Evolutionary conservation across 305 asterid genomes (phyloP).

Genomic region (Caryopteris hybrid): DNA sequence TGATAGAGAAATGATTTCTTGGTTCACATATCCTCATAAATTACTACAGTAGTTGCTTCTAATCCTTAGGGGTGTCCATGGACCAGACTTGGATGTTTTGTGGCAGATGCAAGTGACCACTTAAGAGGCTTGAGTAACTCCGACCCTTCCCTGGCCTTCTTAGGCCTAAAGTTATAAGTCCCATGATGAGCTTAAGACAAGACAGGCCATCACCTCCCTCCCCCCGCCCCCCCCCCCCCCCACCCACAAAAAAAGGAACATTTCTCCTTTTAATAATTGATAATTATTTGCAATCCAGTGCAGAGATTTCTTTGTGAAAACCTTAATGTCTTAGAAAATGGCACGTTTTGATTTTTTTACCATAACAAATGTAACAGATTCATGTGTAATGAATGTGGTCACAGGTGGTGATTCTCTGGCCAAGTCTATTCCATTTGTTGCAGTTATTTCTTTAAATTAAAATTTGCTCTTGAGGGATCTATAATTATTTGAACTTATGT

Average conservation of each 20-base stretch:
- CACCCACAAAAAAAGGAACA: no score
- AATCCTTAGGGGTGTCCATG: background rate
- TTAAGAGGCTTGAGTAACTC: background rate
- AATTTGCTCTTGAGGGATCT: background rate
- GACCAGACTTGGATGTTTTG: background rate
- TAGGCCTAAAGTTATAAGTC: no score
- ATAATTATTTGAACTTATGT: background rate
- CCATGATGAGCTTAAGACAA: no score
- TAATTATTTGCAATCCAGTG: background rate
- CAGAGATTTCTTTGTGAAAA: background rate
- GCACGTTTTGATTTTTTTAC: background rate
- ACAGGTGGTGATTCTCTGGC: background rate
- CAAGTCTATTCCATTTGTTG: background rate
- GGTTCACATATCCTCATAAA: background rate
- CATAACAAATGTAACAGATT: background rate
- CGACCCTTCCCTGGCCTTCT: no score
- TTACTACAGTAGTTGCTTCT: background rate
- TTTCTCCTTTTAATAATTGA: background rate
- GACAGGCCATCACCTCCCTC: no score
- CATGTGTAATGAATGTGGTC: background rate
- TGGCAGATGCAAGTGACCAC: background rate
- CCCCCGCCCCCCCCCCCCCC: no score
- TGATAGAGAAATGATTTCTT: background rate
- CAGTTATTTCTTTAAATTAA: background rate
- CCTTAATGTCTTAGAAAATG: background rate